Evolutionary conservation across 2,329 filamentous ascomycete species (phyloP), one percentile per base, ranked within the genome.

Genomic region (Penicillium rolfsii): DNA sequence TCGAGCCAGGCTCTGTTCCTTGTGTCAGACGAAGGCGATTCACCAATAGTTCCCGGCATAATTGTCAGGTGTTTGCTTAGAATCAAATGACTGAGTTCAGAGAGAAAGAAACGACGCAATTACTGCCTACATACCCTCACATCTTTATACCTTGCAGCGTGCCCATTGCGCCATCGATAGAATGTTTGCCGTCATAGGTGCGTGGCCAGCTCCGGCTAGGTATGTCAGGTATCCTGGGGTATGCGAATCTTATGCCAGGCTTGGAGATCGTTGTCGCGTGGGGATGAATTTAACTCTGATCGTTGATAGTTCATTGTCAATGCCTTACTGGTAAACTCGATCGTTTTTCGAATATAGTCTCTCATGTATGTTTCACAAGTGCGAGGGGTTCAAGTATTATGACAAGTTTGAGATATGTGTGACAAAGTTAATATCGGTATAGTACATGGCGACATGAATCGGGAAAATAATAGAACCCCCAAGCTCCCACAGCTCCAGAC

Each of bases 161-260:
- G 14, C 35, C 16, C n/a, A 65, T 61, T 63, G 49, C 57, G 56
- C 60, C 57, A 61, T 65, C 22, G 33, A 59, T 14, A 56, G 56
- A 36, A 41, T 26, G 4, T 5, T 49, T 65, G 56, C 60, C 60
- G 60, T 60, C 56, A 66, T 60, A 26, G 45, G 54, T 55, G 36
- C 33, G 14, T 28, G 12, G 14, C 52, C 49, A 49, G 35, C 24
- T 12, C 38, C 40, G 12, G 41, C 50, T 3, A 41, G 40, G 5
- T 9, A 53, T 43, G 22, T 53, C 22, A 41, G 33, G 49, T 19
- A 22, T 30, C n/a, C 28, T 33, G 5, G 49, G 33, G 28, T 41
- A 38, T 35, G 46, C 33, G 26, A 26, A 35, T 22, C 46, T 33
- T 49, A 33, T 49, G 19, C 40, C 16, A 14, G 9, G 3, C 41